These are phyloP conservation scores for Populus tomentosa DNA, from an alignment of 441 rosid species.

Conservation along the genomic window DNA sequence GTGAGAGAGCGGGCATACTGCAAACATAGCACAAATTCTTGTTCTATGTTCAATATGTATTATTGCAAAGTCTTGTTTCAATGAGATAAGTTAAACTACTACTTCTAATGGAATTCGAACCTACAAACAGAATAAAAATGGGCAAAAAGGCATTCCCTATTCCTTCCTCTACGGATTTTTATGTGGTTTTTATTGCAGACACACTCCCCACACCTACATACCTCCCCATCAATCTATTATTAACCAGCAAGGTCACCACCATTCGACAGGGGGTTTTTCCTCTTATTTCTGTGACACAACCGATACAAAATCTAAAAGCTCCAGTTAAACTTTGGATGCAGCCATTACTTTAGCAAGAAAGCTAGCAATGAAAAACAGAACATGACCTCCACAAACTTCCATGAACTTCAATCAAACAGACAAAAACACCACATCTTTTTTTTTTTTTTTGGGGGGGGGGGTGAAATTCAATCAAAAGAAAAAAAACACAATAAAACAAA, in stretches of 20 bases:
- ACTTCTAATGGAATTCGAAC: not conserved
- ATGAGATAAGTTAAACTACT: not conserved
- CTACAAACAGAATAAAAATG: not conserved
- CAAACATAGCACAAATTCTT: not conserved
- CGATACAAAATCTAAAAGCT: not conserved
- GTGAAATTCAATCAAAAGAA: not conserved
- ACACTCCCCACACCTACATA: not conserved
- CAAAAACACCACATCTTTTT: not conserved
- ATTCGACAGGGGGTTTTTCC: not conserved
- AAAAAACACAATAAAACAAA: not conserved
- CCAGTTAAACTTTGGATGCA: not conserved
- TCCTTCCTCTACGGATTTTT: not conserved
- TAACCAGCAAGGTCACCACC: not conserved
- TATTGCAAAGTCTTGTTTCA: not conserved
- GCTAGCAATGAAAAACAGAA: not conserved
- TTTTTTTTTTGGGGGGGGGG: too few relatives aligned
- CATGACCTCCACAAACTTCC: not conserved
- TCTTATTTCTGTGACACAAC: not conserved
- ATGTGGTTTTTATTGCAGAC: not conserved
- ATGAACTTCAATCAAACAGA: not conserved
- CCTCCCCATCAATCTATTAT: not conserved
- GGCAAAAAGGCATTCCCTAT: not conserved
- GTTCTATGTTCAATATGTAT: not conserved
- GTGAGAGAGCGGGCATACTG: not conserved
- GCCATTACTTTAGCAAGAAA: not conserved